Percentiles rank a stretch among this genome's conserved stretches.
Evolutionary conservation across 495 filamentous ascomycete species (phyloP).

Genomic region (Tuber borchii): DNA sequence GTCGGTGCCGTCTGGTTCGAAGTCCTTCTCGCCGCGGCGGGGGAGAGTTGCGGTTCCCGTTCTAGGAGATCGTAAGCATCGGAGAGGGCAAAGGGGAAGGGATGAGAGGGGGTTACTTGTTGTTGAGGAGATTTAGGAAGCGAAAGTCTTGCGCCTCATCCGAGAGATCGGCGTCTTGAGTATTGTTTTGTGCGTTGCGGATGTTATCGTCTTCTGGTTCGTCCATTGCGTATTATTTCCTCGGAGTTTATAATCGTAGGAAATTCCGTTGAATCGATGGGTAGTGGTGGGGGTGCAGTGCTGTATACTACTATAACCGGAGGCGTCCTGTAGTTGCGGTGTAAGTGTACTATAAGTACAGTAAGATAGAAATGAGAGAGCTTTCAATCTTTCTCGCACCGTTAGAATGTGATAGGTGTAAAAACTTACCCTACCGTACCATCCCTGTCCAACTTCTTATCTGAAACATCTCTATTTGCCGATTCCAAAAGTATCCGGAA

Average conservation of each 20-base stretch:
- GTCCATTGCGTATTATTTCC: conserved; percentile 21
- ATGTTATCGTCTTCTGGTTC: conserved; percentile 37
- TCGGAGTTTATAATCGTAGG: not conserved
- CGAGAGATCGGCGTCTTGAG: conserved; percentile 57
- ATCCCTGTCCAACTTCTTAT: too few relatives aligned
- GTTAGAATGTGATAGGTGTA: too few relatives aligned
- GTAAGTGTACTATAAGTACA: not conserved
- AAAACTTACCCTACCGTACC: too few relatives aligned
- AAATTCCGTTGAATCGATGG: not conserved
- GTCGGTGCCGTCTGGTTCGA: conserved; percentile 81
- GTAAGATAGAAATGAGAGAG: not conserved
- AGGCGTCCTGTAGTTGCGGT: not conserved
- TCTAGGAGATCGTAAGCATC: conserved; percentile 14
- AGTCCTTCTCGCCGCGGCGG: conserved; percentile 88
- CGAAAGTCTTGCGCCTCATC: conserved; percentile 89
- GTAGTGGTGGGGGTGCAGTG: not conserved
- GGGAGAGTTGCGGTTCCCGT: conserved; percentile 51
- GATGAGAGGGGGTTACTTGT: conserved; percentile 23
- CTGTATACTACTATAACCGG: not conserved
- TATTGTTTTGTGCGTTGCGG: conserved; percentile 21
- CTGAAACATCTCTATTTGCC: too few relatives aligned
- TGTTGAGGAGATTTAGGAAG: conserved; percentile 50
- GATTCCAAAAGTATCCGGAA: too few relatives aligned
- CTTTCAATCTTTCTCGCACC: too few relatives aligned
- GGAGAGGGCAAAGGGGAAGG: not conserved